phyloP scores from a whole-genome alignment of 768 basidiomycete genomes.

The Mycena belliarum region DNA sequence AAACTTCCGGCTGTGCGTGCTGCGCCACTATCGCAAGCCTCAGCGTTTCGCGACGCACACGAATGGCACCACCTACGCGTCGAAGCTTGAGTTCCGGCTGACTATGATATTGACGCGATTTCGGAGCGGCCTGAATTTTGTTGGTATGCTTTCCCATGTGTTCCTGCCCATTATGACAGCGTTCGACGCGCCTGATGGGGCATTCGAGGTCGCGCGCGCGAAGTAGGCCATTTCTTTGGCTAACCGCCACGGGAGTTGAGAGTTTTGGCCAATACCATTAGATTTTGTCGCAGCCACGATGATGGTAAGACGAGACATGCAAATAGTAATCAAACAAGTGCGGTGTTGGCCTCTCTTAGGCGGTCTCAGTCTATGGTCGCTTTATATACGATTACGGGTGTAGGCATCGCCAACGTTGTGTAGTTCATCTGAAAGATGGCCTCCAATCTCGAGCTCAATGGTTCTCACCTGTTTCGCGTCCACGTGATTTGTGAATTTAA shows the following conservation, averaged over 20 bases:
- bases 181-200: conserved; percentile 60
- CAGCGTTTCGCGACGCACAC: background rate
- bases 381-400: too few relatives aligned
- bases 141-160: conserved; percentile 97
- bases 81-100: conserved; percentile 57
- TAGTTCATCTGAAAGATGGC: too few relatives aligned
- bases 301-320: conserved; percentile 76
- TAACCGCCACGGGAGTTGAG: conserved; percentile 84
- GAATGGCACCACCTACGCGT: conserved; percentile 53
- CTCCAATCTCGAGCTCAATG: too few relatives aligned
- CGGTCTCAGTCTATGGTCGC: too few relatives aligned
- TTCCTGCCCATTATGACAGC: conserved; percentile 93
- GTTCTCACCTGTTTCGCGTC: too few relatives aligned
- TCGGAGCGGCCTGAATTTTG: conserved; percentile 77
- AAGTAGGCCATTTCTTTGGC: conserved; percentile 93
- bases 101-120: conserved; percentile 79
- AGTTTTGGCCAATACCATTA: conserved; percentile 85
- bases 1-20: conserved; percentile 30
- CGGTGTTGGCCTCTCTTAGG: too few relatives aligned
- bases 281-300: conserved; percentile 88
- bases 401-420: too few relatives aligned
- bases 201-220: conserved; percentile 68
- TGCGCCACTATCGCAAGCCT: conserved; percentile 8
- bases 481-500: too few relatives aligned
- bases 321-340: conserved; percentile 2